Conservation (phyloP, 306 rosid species). For the Styphnolobium japonicum region DNA sequence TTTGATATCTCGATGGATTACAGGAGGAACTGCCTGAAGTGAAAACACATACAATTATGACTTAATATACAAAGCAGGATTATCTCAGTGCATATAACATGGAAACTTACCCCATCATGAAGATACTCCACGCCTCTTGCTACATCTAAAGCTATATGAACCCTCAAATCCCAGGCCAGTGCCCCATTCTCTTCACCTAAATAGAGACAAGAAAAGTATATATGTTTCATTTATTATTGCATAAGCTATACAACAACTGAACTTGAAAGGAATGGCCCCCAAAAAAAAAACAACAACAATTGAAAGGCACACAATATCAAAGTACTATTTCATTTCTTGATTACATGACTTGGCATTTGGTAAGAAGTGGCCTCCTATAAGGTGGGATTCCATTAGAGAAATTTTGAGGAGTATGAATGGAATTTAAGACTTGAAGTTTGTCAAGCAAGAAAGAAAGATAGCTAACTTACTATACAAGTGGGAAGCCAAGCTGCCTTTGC, state of each 20-base stretch:
- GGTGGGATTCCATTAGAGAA: not conserved
- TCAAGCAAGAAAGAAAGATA: not conserved
- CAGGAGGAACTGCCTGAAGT: slow-evolving; percentile 94
- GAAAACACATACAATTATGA: not conserved
- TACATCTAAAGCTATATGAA: slow-evolving; percentile 80
- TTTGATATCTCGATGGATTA: slow-evolving; percentile 91
- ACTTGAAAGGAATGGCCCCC: not conserved
- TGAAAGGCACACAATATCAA: not conserved
- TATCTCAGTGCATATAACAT: slow-evolving; percentile 12
- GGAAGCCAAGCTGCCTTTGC: slow-evolving; percentile 91
- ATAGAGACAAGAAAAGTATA: not conserved
- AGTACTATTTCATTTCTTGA: not conserved
- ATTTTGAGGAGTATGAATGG: not conserved
- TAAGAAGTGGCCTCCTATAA: not conserved
- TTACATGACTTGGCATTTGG: not conserved
- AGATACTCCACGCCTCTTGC: slow-evolving; percentile 98
- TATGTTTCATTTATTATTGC: not conserved
- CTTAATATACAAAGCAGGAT: slow-evolving; percentile 1
- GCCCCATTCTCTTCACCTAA: slow-evolving; percentile 63
- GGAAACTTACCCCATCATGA: slow-evolving; percentile 87
- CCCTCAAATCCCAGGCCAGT: slow-evolving; percentile 87
- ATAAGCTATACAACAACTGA: slow-evolving; percentile 5
- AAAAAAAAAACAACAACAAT: not conserved
- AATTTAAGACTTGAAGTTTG: not conserved
- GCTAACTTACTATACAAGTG: slow-evolving; percentile 81